A percentile compares a stretch with the other conserved stretches of the same genome.
Conservation (phyloP, 2,329 filamentous ascomycete genomes). For the Aspergillus aculeatinus region DNA sequence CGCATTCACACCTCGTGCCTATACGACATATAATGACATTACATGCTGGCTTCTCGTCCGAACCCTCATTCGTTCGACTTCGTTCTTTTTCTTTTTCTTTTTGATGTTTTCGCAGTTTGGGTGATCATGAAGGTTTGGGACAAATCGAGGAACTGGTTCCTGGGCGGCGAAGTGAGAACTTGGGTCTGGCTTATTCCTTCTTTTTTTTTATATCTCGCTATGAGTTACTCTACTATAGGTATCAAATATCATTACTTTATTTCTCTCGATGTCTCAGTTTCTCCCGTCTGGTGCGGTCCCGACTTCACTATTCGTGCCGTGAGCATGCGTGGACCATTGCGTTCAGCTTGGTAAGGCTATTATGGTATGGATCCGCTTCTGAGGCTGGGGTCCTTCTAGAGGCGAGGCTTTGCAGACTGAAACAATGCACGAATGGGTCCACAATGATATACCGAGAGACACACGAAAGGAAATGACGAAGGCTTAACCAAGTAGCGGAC, state of each 20-base stretch:
- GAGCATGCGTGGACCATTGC: neutral
- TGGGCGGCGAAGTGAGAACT: conserved; percentile 11
- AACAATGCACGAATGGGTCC: neutral
- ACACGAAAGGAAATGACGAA: neutral
- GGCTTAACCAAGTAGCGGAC: neutral
- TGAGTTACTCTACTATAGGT: neutral
- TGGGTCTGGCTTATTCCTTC: conserved; percentile 6
- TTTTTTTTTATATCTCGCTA: neutral
- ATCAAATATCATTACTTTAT: neutral
- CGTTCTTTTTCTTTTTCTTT: neutral
- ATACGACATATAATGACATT: conserved; percentile 11
- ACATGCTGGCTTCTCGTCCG: neutral
- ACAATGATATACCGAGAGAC: neutral
- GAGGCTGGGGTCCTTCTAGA: neutral
- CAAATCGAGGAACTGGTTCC: conserved; percentile 8
- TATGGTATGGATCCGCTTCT: neutral
- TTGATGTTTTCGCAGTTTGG: conserved; percentile 11
- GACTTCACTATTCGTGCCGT: neutral
- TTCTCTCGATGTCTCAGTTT: neutral
- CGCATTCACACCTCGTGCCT: conserved; percentile 8
- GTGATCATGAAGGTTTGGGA: conserved; percentile 8
- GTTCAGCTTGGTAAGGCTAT: neutral
- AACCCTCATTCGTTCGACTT: neutral
- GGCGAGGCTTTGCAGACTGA: neutral
- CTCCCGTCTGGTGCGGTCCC: neutral